Conservation (phyloP, 495 filamentous ascomycete genomes). For the Tuber melanosporum region DNA sequence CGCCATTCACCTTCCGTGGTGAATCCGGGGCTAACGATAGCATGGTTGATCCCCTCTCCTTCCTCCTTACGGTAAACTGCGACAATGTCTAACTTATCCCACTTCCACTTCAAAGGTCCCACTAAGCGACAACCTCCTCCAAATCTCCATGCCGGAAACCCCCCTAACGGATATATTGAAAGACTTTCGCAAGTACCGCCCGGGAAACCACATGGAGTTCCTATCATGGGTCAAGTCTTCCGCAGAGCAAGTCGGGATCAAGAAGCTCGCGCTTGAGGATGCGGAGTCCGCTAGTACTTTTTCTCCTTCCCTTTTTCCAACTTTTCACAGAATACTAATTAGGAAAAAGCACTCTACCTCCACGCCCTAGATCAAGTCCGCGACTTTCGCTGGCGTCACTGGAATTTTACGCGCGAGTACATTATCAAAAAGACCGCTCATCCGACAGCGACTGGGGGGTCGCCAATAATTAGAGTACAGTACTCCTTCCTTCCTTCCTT, state of each 20-base stretch:
- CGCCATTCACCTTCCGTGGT: slow-evolving; percentile 69
- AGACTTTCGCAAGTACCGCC: slow-evolving; percentile 80
- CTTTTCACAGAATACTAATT: neutral
- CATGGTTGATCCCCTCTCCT: slow-evolving; percentile 49
- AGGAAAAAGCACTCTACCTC: slow-evolving; percentile 57
- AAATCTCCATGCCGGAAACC: slow-evolving; percentile 73
- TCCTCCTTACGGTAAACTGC: neutral
- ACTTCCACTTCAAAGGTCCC: slow-evolving; percentile 56
- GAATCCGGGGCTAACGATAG: slow-evolving; percentile 87
- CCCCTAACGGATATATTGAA: slow-evolving; percentile 76
- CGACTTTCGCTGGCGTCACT: slow-evolving; percentile 88
- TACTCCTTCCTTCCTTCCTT: slow-evolving; percentile 43
- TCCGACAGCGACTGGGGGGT: slow-evolving; percentile 83
- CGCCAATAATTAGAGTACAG: slow-evolving; percentile 74
- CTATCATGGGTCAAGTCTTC: slow-evolving; percentile 60
- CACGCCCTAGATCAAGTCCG: slow-evolving; percentile 72
- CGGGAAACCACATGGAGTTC: slow-evolving; percentile 77
- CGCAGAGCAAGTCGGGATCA: slow-evolving; percentile 53
- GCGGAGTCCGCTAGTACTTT: slow-evolving; percentile 44
- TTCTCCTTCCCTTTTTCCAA: neutral
- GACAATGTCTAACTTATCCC: slow-evolving; percentile 6
- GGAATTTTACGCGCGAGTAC: slow-evolving; percentile 92
- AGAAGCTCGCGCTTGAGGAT: slow-evolving; percentile 56
- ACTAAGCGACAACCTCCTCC: slow-evolving; percentile 72
- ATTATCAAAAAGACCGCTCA: slow-evolving; percentile 76